Conservation (phyloP, 116 monocot species). For the Phalaenopsis hybrid region DNA sequence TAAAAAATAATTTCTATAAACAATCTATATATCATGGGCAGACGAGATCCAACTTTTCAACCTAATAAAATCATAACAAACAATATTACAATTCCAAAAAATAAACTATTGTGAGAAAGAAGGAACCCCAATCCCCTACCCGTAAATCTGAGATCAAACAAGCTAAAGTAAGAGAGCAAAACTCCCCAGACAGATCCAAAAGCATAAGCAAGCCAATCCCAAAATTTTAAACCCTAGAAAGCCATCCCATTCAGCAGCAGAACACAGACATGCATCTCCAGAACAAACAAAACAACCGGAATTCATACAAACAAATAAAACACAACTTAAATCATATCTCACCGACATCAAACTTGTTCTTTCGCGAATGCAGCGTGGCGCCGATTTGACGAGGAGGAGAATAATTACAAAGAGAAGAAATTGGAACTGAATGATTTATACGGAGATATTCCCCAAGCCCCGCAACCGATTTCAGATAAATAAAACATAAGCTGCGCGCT, state of each 20-base stretch:
- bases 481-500: background rate
- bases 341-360: slow-evolving; percentile 1
- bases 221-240: background rate
- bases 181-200: background rate
- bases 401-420: background rate
- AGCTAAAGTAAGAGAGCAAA: background rate
- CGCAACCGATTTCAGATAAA: background rate
- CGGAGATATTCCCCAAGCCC: background rate
- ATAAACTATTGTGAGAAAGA: background rate
- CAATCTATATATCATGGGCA: background rate
- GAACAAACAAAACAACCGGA: background rate
- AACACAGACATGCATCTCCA: background rate
- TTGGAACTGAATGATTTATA: background rate
- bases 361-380: background rate
- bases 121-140: background rate
- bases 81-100: background rate
- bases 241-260: background rate
- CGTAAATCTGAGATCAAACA: background rate
- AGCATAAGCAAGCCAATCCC: background rate
- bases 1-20: too few species aligned
- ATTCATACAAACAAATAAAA: background rate
- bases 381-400: background rate
- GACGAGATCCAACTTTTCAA: background rate
- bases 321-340: background rate
- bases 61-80: background rate